phyloP scores from a whole-genome alignment of 2,329 filamentous ascomycete genomes.

The Colletotrichum simmondsii region DNA sequence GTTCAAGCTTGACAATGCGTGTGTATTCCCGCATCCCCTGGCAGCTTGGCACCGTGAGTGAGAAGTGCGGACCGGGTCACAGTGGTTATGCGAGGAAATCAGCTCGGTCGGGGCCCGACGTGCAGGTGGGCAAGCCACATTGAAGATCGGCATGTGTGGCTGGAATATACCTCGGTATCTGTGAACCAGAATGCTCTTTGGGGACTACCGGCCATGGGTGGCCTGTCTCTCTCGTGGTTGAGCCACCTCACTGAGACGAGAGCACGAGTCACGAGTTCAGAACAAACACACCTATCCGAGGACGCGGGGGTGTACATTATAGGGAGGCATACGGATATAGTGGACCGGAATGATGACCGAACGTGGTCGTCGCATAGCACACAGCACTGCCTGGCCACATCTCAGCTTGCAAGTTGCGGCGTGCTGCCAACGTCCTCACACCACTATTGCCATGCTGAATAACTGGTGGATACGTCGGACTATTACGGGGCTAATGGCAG shows the following conservation, averaged over 20 bases:
- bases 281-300: neutral
- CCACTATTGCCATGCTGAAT: neutral
- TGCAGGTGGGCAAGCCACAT: neutral
- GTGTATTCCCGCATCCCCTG: neutral
- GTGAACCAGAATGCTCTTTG: neutral
- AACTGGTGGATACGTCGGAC: neutral
- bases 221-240: neutral
- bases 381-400: neutral
- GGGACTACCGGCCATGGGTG: neutral
- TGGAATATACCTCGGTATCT: neutral
- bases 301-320: neutral
- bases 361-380: neutral
- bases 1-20: neutral
- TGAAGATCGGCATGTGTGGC: slow-evolving; percentile 2
- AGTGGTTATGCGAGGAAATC: slow-evolving; percentile 2
- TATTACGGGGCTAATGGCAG: too few species aligned
- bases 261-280: neutral
- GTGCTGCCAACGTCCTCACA: neutral
- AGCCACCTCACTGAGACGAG: neutral
- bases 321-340: neutral
- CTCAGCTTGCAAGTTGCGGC: neutral
- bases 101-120: slow-evolving; percentile 6
- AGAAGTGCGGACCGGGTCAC: neutral
- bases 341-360: neutral
- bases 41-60: neutral